Conservation (phyloP, 108 stramenopile species). For the Licmophora abbreviata region DNA sequence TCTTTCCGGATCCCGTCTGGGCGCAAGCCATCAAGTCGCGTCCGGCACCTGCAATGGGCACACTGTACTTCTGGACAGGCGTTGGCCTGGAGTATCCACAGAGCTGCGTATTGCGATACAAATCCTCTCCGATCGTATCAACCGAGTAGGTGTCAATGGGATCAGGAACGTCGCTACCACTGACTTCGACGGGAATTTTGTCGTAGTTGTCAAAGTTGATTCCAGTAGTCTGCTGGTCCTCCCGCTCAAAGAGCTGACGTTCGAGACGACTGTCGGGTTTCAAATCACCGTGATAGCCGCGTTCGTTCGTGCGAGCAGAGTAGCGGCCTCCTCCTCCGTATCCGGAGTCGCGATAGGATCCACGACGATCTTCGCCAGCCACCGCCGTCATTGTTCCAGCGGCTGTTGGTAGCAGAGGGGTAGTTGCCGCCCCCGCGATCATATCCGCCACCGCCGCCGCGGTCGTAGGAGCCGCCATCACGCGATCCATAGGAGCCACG, state of each 20-base stretch:
- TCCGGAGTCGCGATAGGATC: conserved; percentile 22
- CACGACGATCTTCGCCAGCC: conserved; percentile 17
- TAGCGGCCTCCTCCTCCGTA: conserved; percentile 19
- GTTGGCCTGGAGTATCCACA: conserved; percentile 94
- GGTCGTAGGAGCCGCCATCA: conserved; percentile 10
- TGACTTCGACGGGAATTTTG: conserved; percentile 95
- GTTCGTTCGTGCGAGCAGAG: conserved; percentile 40
- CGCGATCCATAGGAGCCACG: conserved; percentile 15
- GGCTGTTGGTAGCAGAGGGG: conserved; percentile 34
- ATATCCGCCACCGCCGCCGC: conserved; percentile 17
- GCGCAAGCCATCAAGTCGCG: conserved; percentile 97
- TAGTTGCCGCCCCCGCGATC: conserved; percentile 10
- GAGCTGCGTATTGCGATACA: conserved; percentile 85
- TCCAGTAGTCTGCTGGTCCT: conserved; percentile 89
- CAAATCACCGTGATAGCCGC: conserved; percentile 83
- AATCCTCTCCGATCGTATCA: conserved; percentile 86
- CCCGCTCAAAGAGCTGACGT: conserved; percentile 58
- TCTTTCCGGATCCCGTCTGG: conserved; percentile 95
- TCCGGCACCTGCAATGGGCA: conserved; percentile 84
- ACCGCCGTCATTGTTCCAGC: conserved; percentile 32
- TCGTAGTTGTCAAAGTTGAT: conserved; percentile 99
- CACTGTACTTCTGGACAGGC: conserved; percentile 97
- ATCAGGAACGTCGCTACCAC: conserved; percentile 79
- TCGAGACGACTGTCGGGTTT: conserved; percentile 69
- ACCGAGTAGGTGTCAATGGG: conserved; percentile 82